These are phyloP conservation scores for Passalora sequoiae DNA, from an alignment of 2,329 filamentous ascomycete species.

Conservation along the genomic window DNA sequence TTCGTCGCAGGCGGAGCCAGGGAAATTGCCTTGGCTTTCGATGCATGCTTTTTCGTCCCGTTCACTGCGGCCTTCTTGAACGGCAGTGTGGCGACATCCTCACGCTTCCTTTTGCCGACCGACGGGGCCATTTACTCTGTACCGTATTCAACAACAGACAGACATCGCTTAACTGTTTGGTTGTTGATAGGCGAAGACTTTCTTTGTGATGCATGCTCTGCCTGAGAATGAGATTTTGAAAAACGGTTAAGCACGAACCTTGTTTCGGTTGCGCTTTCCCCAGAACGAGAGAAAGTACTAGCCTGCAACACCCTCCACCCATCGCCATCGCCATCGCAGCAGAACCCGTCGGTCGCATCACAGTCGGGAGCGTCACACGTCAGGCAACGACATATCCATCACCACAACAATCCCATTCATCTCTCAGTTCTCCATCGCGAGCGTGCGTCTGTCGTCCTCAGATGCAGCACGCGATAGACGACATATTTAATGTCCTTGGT, in stretches of 20 bases:
- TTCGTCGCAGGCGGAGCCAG: conserved; percentile 1
- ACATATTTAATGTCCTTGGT: conserved; percentile 46
- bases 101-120: conserved; percentile 22
- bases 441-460: conserved; percentile 34
- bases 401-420: conserved; percentile 1
- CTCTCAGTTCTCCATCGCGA: conserved; percentile 6
- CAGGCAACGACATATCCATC: conserved; percentile 4
- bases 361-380: not conserved
- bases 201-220: no score
- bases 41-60: not conserved
- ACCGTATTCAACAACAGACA: no score
- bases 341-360: no score
- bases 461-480: conserved; percentile 42
- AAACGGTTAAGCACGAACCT: no score
- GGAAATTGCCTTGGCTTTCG: not conserved
- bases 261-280: no score
- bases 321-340: no score
- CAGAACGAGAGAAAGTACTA: no score
- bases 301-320: no score
- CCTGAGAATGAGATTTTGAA: no score
- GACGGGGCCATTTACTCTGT: not conserved
- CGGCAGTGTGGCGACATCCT: conserved; percentile 7
- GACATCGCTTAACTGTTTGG: no score
- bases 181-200: no score
- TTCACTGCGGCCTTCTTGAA: conserved; percentile 17